Evolutionary conservation across 179 eudicot species (phyloP), one percentile per base, ranked within the genome.

Genomic region (Vitellaria paradoxa): DNA sequence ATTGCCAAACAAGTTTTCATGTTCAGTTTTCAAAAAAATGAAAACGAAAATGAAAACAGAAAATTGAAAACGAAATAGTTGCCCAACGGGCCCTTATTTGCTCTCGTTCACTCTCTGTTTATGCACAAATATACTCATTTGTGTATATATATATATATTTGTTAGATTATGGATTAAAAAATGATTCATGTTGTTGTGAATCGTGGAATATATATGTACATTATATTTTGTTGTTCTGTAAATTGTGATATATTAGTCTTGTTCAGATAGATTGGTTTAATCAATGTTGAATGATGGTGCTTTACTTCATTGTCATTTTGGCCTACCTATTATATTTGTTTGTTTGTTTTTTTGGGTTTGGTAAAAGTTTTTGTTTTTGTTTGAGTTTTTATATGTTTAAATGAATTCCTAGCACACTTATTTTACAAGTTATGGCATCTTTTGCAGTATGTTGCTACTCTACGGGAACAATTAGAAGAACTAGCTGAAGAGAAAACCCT

Each of bases 391-490:
- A 17, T 59, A 21, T 6, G 10, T n/a, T 59, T 5, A 42, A 42
- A 24, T 6, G 11, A 60, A 9, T 60, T 60, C 11, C 7, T 60
- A 60, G 5, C 11, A 6, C 2, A 24, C 4, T 62, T 53, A 18
- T 71, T 14, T 9, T 24, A 10, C 20, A 50, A 37, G 45, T n/a
- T 9, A 65, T 50, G 37, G 42, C 6, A n/a, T 47, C 30, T 65
- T 65, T 26, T 87, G 81, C 83, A 93, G 97, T 94, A 94, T 88
- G 92, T 94, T 79, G 90, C 89, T 55, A 91, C 97, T 53, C 85
- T 93, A 76, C 86, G 97, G 50, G 97, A 93, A 86, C 85, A 87
- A 67, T 80, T 91, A 85, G 97, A 94, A 79, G 93, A 91, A 74
- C 78, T 94, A 46, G 84, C 86, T 40, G 91, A 88, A 79, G 97